phyloP scores from a whole-genome alignment of 176 grass and related monocot genomes.

The Thinopyrum elongatum region DNA sequence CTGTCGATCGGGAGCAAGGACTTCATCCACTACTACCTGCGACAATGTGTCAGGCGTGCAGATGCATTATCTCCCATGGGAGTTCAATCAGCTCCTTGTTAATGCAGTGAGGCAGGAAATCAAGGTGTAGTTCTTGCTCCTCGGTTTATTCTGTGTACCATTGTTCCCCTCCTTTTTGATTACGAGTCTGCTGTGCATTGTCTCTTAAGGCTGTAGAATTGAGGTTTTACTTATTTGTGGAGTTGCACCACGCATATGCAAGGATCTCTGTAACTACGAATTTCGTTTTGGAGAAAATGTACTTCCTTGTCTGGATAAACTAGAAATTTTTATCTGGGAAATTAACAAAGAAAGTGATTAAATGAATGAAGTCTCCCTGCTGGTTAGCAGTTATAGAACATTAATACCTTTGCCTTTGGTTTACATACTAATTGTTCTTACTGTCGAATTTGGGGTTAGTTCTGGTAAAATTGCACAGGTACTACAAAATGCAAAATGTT shows the following conservation, averaged over 20 bases:
- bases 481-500: not conserved
- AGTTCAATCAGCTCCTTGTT: conserved; percentile 73
- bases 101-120: conserved; percentile 59
- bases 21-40: conserved; percentile 75
- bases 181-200: not conserved
- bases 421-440: not conserved
- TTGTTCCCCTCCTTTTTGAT: not conserved
- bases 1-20: conserved; percentile 71
- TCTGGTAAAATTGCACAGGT: not conserved
- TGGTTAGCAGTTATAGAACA: not conserved
- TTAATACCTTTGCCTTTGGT: not conserved
- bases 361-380: not conserved
- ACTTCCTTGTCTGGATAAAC: not conserved
- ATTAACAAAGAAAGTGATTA: not conserved
- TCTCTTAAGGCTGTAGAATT: too few species aligned
- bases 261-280: not conserved
- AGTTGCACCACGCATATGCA: too few species aligned
- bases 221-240: not conserved
- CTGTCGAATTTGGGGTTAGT: not conserved
- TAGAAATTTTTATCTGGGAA: not conserved
- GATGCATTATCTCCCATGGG: conserved; percentile 61
- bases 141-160: not conserved
- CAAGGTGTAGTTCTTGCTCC: conserved; percentile 36
- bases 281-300: not conserved
- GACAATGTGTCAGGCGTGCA: conserved; percentile 51